Percentiles rank a stretch among this genome's conserved stretches.
Evolutionary conservation across 1,284 basidiomycete species (phyloP).

Genomic region (Apiotrichum siamense): DNA sequence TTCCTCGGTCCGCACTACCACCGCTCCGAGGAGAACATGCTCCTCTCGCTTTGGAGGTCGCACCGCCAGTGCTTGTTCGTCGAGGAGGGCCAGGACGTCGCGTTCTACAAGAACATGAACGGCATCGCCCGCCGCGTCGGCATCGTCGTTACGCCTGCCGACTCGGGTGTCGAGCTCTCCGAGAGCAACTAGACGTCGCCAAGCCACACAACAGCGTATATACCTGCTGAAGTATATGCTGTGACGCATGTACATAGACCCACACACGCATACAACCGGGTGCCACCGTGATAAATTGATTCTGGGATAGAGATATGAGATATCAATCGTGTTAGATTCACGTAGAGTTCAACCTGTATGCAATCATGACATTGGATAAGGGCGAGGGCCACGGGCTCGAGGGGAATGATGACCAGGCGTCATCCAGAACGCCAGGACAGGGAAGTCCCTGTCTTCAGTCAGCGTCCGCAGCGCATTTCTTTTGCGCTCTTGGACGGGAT

Average conservation of each 20-base stretch:
- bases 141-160: constrained; percentile 55
- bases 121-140: constrained; percentile 69
- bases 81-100: constrained; percentile 81
- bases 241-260: background rate
- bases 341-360: constrained; percentile 5
- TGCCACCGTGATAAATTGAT: too few species aligned
- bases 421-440: too few species aligned
- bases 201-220: background rate
- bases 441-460: too few species aligned
- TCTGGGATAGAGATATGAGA: background rate
- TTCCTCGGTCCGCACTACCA: constrained; percentile 60
- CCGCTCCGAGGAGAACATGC: constrained; percentile 52
- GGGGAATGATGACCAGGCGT: too few species aligned
- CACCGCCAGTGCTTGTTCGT: constrained; percentile 60
- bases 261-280: background rate
- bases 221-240: background rate
- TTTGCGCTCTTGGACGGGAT: too few species aligned
- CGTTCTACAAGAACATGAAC: constrained; percentile 83
- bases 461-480: too few species aligned
- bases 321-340: background rate
- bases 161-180: constrained; percentile 69
- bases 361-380: background rate
- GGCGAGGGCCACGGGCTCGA: too few species aligned
- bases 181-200: background rate
- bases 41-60: constrained; percentile 52